Conservation (phyloP, 768 basidiomycete species). For the Tylopilus sp. region DNA sequence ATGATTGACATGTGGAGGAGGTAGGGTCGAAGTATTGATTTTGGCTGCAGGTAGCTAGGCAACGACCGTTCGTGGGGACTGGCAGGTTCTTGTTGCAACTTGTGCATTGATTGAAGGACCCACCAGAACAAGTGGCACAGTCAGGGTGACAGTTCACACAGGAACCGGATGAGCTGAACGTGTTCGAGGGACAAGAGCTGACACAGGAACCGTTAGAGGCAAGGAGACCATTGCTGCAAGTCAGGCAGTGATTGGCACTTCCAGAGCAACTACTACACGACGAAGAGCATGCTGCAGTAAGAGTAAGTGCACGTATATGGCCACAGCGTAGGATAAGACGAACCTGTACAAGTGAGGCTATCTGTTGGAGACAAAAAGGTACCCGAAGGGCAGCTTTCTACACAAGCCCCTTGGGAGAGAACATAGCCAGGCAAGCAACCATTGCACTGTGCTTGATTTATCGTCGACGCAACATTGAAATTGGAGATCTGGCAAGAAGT, state of each 20-base stretch:
- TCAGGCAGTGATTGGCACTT: conserved; percentile 65
- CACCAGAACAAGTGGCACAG: conserved; percentile 79
- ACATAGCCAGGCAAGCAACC: conserved; percentile 76
- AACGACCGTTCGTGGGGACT: conserved; percentile 71
- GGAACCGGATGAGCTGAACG: conserved; percentile 59
- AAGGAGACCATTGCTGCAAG: conserved; percentile 63
- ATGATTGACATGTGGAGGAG: conserved; percentile 61
- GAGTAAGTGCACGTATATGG: conserved; percentile 8
- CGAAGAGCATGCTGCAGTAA: conserved; percentile 57
- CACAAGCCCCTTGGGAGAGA: conserved; percentile 66
- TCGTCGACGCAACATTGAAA: conserved; percentile 66
- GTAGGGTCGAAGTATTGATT: conserved; percentile 69
- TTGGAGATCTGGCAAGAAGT: conserved; percentile 71
- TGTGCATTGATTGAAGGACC: conserved; percentile 74
- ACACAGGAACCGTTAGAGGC: conserved; percentile 75
- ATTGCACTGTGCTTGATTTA: conserved; percentile 67
- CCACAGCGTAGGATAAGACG: conserved; percentile 23
- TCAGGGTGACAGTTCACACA: conserved; percentile 84
- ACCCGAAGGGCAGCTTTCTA: conserved; percentile 67
- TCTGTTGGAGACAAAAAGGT: conserved; percentile 70
- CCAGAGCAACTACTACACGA: conserved; percentile 72
- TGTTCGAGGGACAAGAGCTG: conserved; percentile 67
- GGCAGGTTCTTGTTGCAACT: conserved; percentile 66
- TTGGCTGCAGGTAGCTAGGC: conserved; percentile 72
- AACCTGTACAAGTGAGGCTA: conserved; percentile 72